Base-by-base conservation (phyloP, 805 yeast species). In the Ogataea thermomethanolica region DNA sequence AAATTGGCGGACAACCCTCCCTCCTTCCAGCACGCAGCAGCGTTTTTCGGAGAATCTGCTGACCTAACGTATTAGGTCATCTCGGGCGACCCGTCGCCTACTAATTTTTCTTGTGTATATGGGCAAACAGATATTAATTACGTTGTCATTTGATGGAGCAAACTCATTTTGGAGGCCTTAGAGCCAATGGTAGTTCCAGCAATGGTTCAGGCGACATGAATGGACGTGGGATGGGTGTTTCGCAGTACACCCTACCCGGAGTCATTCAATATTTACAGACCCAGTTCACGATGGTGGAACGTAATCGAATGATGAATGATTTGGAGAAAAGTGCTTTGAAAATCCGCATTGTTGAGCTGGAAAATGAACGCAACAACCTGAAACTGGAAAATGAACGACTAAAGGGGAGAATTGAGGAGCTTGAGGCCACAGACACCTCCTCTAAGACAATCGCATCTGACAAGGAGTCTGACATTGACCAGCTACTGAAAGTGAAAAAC, bases 231-330 rank as follows among this genome's bases (percentile, higher is more conserved):
- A 33, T 35, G 25, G 42, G 37, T 31, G 35, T 11, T 25, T 25
- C 42, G 29, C 59, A 60, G 17, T 65, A 65, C 32, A 74, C 81
- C 3, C 62, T 76, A 11, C 82, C 82, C 0, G 82, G 82, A 0
- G 76, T 76, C 15, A 76, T 76, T 62, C 76, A 75, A 51, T 76
- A 76, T 51, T 59, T 76, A 43, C 78, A 79, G 29, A 67, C 74
- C n/a, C 81, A 76, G 46, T 76, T 76, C 56, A 75, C 81, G 17
- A 69, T 69, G 10, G 56, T 62, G 27, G 69, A 65, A 37, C 53
- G 58, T 26, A 63, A 63, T 55, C 68, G 75, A 49, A 74, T 76
- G 60, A 62, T 73, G 60, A 67, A 71, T 42, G 78, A 73, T 52
- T 59, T 76, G 49, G 81, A 76, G 52, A 73, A 70, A 44, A 66